Conservation (phyloP, 2,329 filamentous ascomycete genomes). For the Colletotrichum sidae region DNA sequence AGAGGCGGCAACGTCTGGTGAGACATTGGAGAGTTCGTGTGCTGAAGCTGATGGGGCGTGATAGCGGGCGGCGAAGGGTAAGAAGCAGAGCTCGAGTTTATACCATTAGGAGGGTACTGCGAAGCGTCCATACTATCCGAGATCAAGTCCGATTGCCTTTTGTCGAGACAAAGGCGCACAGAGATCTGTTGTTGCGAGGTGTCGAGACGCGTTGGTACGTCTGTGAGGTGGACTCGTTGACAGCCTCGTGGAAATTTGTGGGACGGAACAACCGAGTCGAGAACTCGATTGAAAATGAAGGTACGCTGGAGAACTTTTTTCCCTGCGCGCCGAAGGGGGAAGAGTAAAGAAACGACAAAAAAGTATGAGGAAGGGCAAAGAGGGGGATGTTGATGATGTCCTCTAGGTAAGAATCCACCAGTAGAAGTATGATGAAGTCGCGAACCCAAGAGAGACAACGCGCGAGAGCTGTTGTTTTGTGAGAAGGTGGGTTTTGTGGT, state of each 20-base stretch:
- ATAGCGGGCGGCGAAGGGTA: conserved; percentile 65
- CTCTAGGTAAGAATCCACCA: conserved; percentile 24
- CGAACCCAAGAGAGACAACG: conserved; percentile 36
- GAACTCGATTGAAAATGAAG: conserved; percentile 22
- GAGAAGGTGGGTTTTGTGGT: conserved; percentile 38
- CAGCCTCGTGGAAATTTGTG: conserved; percentile 31
- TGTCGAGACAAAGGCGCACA: conserved; percentile 38
- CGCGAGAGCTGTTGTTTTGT: conserved; percentile 36
- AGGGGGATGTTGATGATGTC: background rate
- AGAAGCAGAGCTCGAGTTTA: conserved; percentile 63
- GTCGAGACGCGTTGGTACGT: conserved; percentile 38
- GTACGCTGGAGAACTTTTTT: background rate
- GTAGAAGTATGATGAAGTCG: conserved; percentile 34
- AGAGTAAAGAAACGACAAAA: conserved; percentile 18
- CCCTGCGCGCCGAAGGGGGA: conserved; percentile 19
- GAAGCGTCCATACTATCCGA: conserved; percentile 64
- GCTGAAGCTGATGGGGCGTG: conserved; percentile 64
- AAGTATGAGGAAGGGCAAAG: background rate
- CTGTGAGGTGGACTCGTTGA: conserved; percentile 34
- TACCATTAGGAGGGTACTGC: conserved; percentile 66
- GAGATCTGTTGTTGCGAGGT: conserved; percentile 30
- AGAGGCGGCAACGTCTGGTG: conserved; percentile 69
- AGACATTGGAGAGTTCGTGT: conserved; percentile 57
- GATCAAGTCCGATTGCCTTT: conserved; percentile 28
- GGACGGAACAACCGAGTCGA: conserved; percentile 35